Evolutionary conservation across 495 filamentous ascomycete genomes (phyloP).

Genomic region (Talaromyces stipitatus): DNA sequence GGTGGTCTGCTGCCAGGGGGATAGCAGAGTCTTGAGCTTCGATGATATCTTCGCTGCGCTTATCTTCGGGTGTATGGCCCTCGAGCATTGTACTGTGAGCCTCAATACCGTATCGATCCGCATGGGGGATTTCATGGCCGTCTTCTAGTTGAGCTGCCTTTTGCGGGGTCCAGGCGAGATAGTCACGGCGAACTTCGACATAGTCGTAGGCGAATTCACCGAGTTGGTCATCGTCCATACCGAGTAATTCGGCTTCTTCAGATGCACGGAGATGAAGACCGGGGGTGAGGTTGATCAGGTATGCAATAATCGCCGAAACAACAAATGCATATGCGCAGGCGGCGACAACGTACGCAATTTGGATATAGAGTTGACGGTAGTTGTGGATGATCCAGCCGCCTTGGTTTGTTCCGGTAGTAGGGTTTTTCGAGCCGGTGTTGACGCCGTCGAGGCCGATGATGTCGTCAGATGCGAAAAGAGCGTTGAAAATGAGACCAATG

Average conservation of each 20-base stretch:
- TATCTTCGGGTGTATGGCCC: slow-evolving; percentile 41
- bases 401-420: slow-evolving; percentile 63
- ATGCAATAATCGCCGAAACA: slow-evolving; percentile 77
- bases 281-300: slow-evolving; percentile 76
- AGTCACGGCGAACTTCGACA: slow-evolving; percentile 95
- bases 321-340: slow-evolving; percentile 70
- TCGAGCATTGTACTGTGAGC: slow-evolving; percentile 69
- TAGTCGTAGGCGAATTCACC: slow-evolving; percentile 99
- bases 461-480: slow-evolving; percentile 75
- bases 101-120: slow-evolving; percentile 73
- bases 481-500: slow-evolving; percentile 88
- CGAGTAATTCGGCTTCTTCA: slow-evolving; percentile 93
- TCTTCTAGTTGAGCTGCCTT: slow-evolving; percentile 56
- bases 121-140: slow-evolving; percentile 56
- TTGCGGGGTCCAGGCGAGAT: slow-evolving; percentile 93
- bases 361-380: slow-evolving; percentile 83
- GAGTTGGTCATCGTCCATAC: slow-evolving; percentile 98
- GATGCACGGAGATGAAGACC: slow-evolving; percentile 87
- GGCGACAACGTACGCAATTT: slow-evolving; percentile 84
- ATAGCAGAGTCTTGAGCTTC: slow-evolving; percentile 23
- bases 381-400: slow-evolving; percentile 88
- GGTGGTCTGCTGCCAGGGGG: neutral
- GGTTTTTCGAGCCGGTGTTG: slow-evolving; percentile 88
- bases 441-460: slow-evolving; percentile 86
- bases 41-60: slow-evolving; percentile 30